Percentiles rank a stretch among this genome's conserved stretches.
These are phyloP conservation scores for Gyrodon lividus DNA, from an alignment of 768 basidiomycete species.

Conservation along the genomic window DNA sequence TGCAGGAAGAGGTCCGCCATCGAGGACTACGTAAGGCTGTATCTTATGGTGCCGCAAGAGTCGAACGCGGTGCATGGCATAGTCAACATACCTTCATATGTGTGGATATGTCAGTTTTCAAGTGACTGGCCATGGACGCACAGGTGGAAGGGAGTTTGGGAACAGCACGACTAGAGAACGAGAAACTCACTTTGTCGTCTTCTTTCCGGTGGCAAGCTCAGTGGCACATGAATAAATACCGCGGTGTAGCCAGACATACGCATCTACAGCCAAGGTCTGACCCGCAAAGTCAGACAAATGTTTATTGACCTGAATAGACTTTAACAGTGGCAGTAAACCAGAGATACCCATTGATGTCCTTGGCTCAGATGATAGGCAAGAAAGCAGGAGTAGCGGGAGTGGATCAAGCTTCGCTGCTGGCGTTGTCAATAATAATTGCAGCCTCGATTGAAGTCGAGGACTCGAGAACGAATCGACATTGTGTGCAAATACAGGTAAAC, in stretches of 20 bases:
- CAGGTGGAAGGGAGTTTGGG: background rate
- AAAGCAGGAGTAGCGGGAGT: conserved; percentile 4
- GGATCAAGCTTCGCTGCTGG: conserved; percentile 4
- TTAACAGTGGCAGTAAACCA: conserved; percentile 86
- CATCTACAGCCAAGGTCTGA: conserved; percentile 88
- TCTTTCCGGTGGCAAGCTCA: conserved; percentile 82
- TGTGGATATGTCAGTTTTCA: conserved; percentile 6
- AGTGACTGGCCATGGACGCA: background rate
- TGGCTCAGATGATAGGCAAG: background rate
- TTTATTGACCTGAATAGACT: conserved; percentile 78
- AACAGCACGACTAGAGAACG: background rate
- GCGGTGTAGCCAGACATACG: conserved; percentile 91
- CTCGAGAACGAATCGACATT: background rate
- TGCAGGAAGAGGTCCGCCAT: conserved; percentile 93
- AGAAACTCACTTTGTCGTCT: conserved; percentile 72
- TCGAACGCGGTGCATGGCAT: conserved; percentile 89
- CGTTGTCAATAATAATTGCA: background rate
- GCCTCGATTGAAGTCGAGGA: background rate
- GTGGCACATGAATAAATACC: conserved; percentile 89
- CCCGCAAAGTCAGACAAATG: conserved; percentile 82
- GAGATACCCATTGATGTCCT: conserved; percentile 78
- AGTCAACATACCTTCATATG: conserved; percentile 82
- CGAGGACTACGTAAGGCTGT: conserved; percentile 90
- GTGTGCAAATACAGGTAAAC: conserved; percentile 28
- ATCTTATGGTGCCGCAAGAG: conserved; percentile 83